Evolutionary conservation across 2,329 filamentous ascomycete genomes (phyloP), one percentile per base, ranked within the genome.

Genomic region (Botrytis cinerea): DNA sequence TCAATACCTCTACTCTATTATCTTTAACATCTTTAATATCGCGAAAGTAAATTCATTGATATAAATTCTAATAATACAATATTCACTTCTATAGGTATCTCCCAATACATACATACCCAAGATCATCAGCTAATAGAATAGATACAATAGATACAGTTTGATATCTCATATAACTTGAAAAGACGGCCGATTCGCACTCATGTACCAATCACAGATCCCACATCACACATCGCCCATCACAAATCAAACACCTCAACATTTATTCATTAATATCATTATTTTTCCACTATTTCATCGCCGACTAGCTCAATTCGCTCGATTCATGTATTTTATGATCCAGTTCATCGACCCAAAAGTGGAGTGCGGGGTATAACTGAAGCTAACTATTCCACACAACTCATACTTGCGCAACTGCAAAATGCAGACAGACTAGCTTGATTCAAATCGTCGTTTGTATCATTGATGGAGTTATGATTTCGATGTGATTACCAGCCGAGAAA

Each of bases 241-340:
- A 61, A 2, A 35, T 35, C 35, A 35, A 35, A 35, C 35, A 35
- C 25, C 4, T 10, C 35, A 40, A 40, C 9, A 40, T 3, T 2
- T 0, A 32, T 48, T 57, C 66, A 68, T 57, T 57, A 68, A 68
- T 43, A 57, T 57, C 48, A 68, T 68, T 68, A 25, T 25, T 14
- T 28, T 43, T 38, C 4, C 28, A 32, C 48, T 68, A 32, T 18
- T 43, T 25, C 10, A 43, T 57, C 38, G 18, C 25, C 4, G 25
- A 43, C 16, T 43, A 10, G 4, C 60, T 45, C 7, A 2, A 40
- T 40, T 10, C 25, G 46, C 18, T 28, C 3, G 14, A 18, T 43
- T 20, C 66, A 22, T 18, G 16, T 1, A 2, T 43, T 28, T 18
- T 28, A 18, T 28, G 12, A 43, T 57, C 6, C 25, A 43, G 22